These are phyloP conservation scores for Candida mesenterica DNA, from an alignment of 1,139 yeast species.

Conservation along the genomic window DNA sequence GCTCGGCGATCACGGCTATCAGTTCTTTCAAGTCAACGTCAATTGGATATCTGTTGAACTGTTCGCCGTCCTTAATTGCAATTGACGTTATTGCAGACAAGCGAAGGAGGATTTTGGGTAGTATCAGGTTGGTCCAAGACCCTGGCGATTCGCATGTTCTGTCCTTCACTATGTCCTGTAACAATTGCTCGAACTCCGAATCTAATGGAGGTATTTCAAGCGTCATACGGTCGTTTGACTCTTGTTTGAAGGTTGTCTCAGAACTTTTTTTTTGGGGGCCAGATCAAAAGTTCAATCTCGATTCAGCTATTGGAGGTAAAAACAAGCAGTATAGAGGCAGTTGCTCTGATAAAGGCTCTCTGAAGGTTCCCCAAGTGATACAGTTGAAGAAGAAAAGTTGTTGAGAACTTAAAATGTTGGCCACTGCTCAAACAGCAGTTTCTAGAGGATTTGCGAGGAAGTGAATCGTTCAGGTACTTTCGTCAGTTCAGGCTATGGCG, in stretches of 20 bases:
- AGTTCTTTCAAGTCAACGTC: constrained; percentile 17
- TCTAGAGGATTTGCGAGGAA: too few relatives aligned
- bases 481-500: too few relatives aligned
- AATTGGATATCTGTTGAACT: constrained; percentile 12
- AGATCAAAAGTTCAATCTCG: too few relatives aligned
- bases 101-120: constrained; percentile 14
- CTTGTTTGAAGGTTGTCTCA: not conserved
- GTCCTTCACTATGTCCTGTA: constrained; percentile 11
- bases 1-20: constrained; percentile 13
- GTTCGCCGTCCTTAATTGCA: constrained; percentile 13
- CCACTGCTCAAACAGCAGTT: too few relatives aligned
- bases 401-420: too few relatives aligned
- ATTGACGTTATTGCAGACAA: constrained; percentile 8
- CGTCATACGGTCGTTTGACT: constrained; percentile 8
- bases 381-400: too few relatives aligned
- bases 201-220: constrained; percentile 14
- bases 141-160: constrained; percentile 13
- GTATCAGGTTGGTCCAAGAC: constrained; percentile 10
- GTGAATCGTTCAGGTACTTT: too few relatives aligned
- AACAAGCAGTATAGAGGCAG: too few relatives aligned
- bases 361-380: too few relatives aligned
- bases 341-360: too few relatives aligned
- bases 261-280: not conserved
- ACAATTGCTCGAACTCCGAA: constrained; percentile 7
- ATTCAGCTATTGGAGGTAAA: too few relatives aligned